Percentiles rank a stretch among this genome's conserved stretches.
phyloP scores from a whole-genome alignment of 2,329 filamentous ascomycete genomes.

The Parascedosporium putredinis region DNA sequence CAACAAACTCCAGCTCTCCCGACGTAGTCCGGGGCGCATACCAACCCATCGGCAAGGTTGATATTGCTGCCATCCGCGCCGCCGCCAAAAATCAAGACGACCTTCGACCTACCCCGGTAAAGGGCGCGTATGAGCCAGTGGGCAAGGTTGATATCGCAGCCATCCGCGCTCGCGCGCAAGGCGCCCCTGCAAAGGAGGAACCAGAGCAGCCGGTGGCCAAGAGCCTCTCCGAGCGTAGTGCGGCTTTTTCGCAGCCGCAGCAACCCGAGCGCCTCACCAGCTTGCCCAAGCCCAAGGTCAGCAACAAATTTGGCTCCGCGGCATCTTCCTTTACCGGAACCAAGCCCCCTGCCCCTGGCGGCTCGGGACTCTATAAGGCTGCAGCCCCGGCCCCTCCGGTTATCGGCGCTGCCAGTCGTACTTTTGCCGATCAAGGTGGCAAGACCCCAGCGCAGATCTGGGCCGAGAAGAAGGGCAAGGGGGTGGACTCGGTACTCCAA shows the following conservation, averaged over 20 bases:
- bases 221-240: conserved; percentile 63
- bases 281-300: conserved; percentile 88
- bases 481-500: conserved; percentile 33
- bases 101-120: conserved; percentile 74
- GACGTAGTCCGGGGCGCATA: conserved; percentile 80
- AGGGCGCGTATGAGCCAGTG: conserved; percentile 87
- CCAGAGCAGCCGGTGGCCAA: conserved; percentile 33
- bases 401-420: conserved; percentile 74
- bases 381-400: conserved; percentile 44
- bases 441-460: conserved; percentile 96
- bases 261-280: conserved; percentile 73
- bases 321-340: conserved; percentile 67
- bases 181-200: conserved; percentile 33
- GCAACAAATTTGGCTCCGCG: conserved; percentile 71
- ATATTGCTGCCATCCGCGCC: conserved; percentile 80
- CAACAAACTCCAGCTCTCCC: conserved; percentile 1
- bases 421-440: conserved; percentile 87
- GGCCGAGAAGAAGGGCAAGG: conserved; percentile 93
- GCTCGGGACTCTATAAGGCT: conserved; percentile 52
- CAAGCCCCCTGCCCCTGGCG: conserved; percentile 72
- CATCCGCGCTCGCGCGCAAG: conserved; percentile 75
- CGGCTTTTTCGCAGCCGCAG: conserved; percentile 52
- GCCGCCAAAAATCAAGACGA: conserved; percentile 61
- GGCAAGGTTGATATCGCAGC: conserved; percentile 96
- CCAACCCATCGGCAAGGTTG: conserved; percentile 93